These are phyloP conservation scores for Friedmanniomyces simplex DNA, from an alignment of 495 filamentous ascomycete species.

Conservation along the genomic window DNA sequence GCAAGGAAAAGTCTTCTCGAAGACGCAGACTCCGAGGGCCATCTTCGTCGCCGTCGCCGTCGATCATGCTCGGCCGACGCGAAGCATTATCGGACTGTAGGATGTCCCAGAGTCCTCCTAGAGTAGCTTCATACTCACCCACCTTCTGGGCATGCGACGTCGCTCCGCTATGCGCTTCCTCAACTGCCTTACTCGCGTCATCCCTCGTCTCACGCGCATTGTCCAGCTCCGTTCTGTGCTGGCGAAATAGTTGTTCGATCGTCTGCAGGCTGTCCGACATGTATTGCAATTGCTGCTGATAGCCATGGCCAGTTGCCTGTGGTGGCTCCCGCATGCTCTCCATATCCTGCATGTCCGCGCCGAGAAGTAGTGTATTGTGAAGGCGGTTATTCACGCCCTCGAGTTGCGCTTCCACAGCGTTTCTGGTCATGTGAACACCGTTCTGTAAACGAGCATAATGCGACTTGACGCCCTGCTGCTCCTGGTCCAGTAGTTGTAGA, in stretches of 20 bases:
- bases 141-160: constrained; percentile 6
- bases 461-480: constrained; percentile 15
- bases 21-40: constrained; percentile 4
- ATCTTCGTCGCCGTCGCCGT: constrained; percentile 23
- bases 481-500: constrained; percentile 17
- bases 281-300: constrained; percentile 18
- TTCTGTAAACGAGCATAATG: constrained; percentile 8
- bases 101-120: constrained; percentile 64
- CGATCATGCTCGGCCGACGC: constrained; percentile 2
- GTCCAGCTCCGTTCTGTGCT: constrained; percentile 8
- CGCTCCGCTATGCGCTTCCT: constrained; percentile 3
- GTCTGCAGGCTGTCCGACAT: constrained; percentile 15
- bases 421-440: constrained; percentile 10
- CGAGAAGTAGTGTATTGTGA: constrained; percentile 21
- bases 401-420: constrained; percentile 27
- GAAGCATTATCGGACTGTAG: constrained; percentile 29
- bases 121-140: constrained; percentile 28
- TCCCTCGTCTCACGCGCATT: constrained; percentile 1
- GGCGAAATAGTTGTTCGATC: constrained; percentile 14
- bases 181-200: not conserved
- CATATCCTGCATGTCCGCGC: constrained; percentile 9
- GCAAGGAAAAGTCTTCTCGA: constrained; percentile 53
- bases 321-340: constrained; percentile 13
- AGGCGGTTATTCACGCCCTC: constrained; percentile 26
- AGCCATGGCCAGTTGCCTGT: constrained; percentile 16